phyloP scores from a whole-genome alignment of 345 rosid species.

The Gossypium bickii region DNA sequence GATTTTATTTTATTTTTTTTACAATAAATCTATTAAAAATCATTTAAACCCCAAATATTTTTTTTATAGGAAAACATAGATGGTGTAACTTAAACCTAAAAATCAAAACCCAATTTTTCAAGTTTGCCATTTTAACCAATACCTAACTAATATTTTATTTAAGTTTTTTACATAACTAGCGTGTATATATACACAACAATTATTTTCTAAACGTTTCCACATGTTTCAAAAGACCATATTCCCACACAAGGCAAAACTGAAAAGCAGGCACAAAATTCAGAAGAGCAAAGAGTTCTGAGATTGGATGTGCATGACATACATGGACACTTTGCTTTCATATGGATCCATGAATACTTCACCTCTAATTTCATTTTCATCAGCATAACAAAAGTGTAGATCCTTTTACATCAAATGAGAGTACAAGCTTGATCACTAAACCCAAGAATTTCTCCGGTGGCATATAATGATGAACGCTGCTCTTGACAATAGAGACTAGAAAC shows the following conservation, averaged over 20 bases:
- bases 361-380: background rate
- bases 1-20: too few relatives aligned
- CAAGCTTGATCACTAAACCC: background rate
- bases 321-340: background rate
- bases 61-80: too few relatives aligned
- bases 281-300: background rate
- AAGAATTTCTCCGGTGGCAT: slow-evolving; percentile 1
- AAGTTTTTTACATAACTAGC: too few relatives aligned
- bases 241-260: background rate
- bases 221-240: too few relatives aligned
- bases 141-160: too few relatives aligned
- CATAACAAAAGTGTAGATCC: background rate
- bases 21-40: too few relatives aligned
- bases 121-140: too few relatives aligned
- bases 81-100: too few relatives aligned
- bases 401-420: background rate
- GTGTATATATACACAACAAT: too few relatives aligned
- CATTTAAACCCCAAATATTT: too few relatives aligned
- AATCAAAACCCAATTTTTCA: too few relatives aligned
- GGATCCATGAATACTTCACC: slow-evolving; percentile 2
- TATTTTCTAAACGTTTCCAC: too few relatives aligned
- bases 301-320: background rate
- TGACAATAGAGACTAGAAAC: background rate
- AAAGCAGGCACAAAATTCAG: background rate
- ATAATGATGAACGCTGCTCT: background rate